Base-by-base conservation (phyloP, 495 filamentous ascomycete species). In the Elaphomyces granulatus region DNA sequence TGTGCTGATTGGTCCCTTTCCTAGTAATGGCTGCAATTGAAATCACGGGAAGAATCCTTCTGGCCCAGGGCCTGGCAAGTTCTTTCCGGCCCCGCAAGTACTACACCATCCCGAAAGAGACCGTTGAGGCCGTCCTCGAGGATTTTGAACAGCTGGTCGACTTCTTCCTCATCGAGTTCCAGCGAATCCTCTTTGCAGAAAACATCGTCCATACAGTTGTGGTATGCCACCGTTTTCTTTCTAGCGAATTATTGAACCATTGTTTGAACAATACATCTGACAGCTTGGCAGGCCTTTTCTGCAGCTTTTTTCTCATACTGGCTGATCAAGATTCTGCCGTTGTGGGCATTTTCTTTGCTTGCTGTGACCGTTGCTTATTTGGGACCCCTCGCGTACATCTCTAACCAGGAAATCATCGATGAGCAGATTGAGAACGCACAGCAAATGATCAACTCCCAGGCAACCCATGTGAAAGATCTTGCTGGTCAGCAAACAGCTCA, bases 101-200 rank as follows among this genome's bases (percentile, higher is more conserved):
- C 69, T 94, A 87, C 62, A 94, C 84, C 18, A 68, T 99, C 30
- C 78, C 87, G 8, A 75, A 81, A 49, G 83, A 90, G 47, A 83
- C 82, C 7, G 64, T 94, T 10, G 84, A 96, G 49, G 63, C 69
- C 39, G 52, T 85, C 12, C 68, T 87, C 38, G 87, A 85, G 45
- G 90, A 96, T 53, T 55, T 88, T 20, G 81, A 88, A 56, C 87
- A 95, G 60, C 68, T 99, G 36, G 63, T 87, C 62, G 94, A 99
- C 72, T 99, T 99, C 66, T 86, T 95, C 63, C 71, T 94, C 47
- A 86, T 99, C 46, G 90, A 99, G 65, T 78, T 83, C 57, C 90
- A 99, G 72, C 78, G 92, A 43, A 74, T 99, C 51, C 49, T 96
- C 39, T 99, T 93, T 49, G 90, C 79, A 37, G 90, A 99, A 76